Conservation (phyloP, 108 stramenopile species). For the Parietichytrium sp. region DNA sequence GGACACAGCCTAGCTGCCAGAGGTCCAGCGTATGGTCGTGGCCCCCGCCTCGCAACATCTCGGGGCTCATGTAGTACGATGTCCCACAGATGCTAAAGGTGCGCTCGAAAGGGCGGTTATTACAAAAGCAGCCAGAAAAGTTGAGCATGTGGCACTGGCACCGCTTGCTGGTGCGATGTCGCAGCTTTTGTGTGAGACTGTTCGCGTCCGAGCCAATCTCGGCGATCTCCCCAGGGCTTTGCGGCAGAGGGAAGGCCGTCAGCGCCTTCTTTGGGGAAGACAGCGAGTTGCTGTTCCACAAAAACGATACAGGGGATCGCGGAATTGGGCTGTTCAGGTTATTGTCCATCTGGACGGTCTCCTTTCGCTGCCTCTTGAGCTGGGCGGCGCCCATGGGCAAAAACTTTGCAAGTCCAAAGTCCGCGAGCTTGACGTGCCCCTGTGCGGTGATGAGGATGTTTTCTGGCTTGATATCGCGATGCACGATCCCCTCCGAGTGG, state of each 20-base stretch:
- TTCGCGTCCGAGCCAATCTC: too few relatives aligned
- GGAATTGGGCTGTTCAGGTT: too few relatives aligned
- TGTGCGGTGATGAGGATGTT: slow-evolving; percentile 79
- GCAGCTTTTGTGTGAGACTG: too few relatives aligned
- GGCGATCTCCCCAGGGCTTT: too few relatives aligned
- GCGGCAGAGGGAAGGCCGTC: too few relatives aligned
- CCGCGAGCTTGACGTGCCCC: slow-evolving; percentile 22
- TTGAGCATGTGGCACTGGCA: too few relatives aligned
- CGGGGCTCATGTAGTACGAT: slow-evolving; percentile 97
- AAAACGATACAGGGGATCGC: too few relatives aligned
- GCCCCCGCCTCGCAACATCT: slow-evolving; percentile 74
- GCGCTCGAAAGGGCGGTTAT: too few relatives aligned
- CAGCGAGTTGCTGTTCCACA: too few relatives aligned
- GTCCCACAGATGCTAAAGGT: slow-evolving; percentile 80
- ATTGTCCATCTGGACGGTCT: neutral
- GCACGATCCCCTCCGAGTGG: slow-evolving; percentile 75
- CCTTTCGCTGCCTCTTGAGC: neutral
- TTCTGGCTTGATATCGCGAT: slow-evolving; percentile 96
- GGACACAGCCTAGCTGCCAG: slow-evolving; percentile 30
- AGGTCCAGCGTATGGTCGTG: slow-evolving; percentile 86
- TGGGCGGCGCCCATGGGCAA: neutral
- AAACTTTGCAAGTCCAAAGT: slow-evolving; percentile 37
- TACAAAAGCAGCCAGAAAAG: too few relatives aligned
- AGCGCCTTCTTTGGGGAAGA: too few relatives aligned
- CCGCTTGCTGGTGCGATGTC: too few relatives aligned